Evolutionary conservation across 208 protist species (phyloP).

Genomic region (Herpetomonas muscarum): DNA sequence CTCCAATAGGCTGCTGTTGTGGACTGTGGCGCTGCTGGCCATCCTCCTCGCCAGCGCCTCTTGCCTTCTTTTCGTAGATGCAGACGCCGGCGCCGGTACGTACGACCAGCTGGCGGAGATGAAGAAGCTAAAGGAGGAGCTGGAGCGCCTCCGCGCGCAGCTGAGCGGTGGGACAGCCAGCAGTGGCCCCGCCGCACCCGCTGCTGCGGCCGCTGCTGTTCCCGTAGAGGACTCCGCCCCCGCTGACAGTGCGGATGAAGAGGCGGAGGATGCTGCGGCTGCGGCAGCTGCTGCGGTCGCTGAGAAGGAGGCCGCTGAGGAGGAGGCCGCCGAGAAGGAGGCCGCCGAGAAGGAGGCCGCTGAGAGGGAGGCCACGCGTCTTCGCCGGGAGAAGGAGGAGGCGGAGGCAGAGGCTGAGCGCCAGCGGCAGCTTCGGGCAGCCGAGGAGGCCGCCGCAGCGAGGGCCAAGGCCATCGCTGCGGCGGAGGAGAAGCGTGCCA

Average conservation of each 20-base stretch:
- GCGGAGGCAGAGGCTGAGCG: too few species aligned
- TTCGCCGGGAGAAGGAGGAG: too few species aligned
- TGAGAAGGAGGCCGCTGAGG: neutral
- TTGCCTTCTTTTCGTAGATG: too few species aligned
- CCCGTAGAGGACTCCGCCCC: neutral
- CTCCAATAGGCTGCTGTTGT: too few species aligned
- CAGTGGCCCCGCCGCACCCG: neutral
- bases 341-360: too few species aligned
- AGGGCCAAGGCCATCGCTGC: neutral
- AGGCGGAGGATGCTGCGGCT: neutral
- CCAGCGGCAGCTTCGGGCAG: too few species aligned
- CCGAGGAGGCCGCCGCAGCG: too few species aligned
- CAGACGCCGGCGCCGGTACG: neutral
- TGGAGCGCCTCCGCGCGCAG: constrained; percentile 2
- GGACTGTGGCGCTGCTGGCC: too few species aligned
- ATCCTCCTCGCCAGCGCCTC: too few species aligned
- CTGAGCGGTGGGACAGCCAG: neutral
- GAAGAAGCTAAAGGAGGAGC: neutral
- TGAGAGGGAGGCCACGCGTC: too few species aligned
- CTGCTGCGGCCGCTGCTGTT: neutral
- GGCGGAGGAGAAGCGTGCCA: neutral
- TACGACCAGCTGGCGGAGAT: neutral
- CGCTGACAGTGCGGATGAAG: neutral
- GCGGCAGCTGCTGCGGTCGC: neutral
- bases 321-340: too few species aligned